phyloP scores from a whole-genome alignment of 1,139 yeast species.

The Debaryomycetaceae sp. region DNA sequence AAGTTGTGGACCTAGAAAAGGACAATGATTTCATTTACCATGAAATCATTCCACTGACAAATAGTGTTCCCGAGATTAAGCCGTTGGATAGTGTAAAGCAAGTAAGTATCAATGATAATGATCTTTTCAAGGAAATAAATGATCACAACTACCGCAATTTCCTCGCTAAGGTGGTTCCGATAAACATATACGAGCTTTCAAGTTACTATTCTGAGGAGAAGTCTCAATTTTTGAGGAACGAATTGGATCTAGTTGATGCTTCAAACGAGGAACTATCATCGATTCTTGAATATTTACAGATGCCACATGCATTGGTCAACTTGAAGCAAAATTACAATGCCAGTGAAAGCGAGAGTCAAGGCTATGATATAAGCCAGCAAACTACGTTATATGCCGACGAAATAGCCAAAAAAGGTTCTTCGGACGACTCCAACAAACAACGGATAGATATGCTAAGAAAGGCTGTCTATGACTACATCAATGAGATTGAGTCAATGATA shows the following conservation, averaged over 20 bases:
- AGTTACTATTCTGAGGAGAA: constrained; percentile 89
- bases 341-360: constrained; percentile 1
- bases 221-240: constrained; percentile 70
- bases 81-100: constrained; percentile 77
- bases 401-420: constrained; percentile 17
- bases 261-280: constrained; percentile 78
- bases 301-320: constrained; percentile 65
- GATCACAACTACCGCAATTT: constrained; percentile 56
- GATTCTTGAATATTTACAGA: constrained; percentile 71
- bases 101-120: constrained; percentile 44
- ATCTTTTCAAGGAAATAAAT: constrained; percentile 37
- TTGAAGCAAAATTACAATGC: constrained; percentile 36
- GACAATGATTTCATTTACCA: constrained; percentile 92
- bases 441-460: constrained; percentile 29
- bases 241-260: constrained; percentile 70
- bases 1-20: constrained; percentile 52
- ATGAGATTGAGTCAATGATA: constrained; percentile 31
- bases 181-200: constrained; percentile 80
- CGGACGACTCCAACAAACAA: constrained; percentile 23
- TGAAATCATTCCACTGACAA: constrained; percentile 62
- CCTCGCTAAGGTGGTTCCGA: constrained; percentile 78
- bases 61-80: constrained; percentile 57
- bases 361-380: constrained; percentile 13
- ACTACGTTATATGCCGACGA: constrained; percentile 23
- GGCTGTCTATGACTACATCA: constrained; percentile 37